These are phyloP conservation scores for Avena sativa DNA, from an alignment of 176 grass and related monocot genomes.

Conservation along the genomic window DNA sequence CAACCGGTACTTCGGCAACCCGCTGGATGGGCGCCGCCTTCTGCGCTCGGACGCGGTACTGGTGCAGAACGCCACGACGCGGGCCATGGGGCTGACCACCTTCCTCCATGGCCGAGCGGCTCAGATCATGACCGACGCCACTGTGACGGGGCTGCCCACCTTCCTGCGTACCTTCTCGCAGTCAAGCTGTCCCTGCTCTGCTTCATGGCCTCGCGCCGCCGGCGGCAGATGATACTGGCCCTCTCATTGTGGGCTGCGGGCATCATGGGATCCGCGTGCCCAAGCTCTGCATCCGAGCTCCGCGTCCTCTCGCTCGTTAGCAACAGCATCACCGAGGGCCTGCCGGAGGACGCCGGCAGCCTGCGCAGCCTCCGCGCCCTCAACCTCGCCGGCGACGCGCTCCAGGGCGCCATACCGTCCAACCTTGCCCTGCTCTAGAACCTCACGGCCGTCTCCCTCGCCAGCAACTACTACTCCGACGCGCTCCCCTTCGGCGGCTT, in stretches of 20 bases:
- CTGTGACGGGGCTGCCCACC: too few relatives aligned
- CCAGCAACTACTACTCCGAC: constrained; percentile 73
- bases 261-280: constrained; percentile 40
- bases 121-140: too few relatives aligned
- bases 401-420: constrained; percentile 57
- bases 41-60: constrained; percentile 81
- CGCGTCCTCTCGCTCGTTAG: constrained; percentile 74
- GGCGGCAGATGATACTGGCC: too few relatives aligned
- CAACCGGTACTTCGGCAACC: constrained; percentile 85
- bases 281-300: constrained; percentile 38
- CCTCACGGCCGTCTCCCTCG: constrained; percentile 73
- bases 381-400: constrained; percentile 80
- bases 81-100: too few relatives aligned
- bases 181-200: too few relatives aligned
- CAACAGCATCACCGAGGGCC: constrained; percentile 68
- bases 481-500: constrained; percentile 54
- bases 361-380: constrained; percentile 65
- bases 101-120: too few relatives aligned
- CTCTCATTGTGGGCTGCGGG: too few relatives aligned
- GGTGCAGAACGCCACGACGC: constrained; percentile 54
- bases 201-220: too few relatives aligned
- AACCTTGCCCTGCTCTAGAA: constrained; percentile 70
- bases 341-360: constrained; percentile 57
- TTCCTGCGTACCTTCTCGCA: too few relatives aligned
- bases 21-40: constrained; percentile 65